Conservation (phyloP, 495 filamentous ascomycete genomes). For the Parmelia sp. region DNA sequence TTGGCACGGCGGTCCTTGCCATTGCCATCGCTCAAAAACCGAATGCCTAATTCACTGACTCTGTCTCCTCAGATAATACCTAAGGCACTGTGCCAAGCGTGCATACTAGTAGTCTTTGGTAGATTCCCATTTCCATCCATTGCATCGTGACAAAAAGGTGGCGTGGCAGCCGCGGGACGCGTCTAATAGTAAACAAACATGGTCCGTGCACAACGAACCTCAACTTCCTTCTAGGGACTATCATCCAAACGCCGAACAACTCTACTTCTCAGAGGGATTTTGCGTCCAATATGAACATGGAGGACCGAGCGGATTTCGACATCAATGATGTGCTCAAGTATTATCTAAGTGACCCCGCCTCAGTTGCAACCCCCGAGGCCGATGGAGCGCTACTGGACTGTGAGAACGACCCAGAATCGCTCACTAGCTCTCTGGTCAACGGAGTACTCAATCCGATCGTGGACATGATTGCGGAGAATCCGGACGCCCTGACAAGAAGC, state of each 20-base stretch:
- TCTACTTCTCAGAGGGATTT: neutral
- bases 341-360: constrained; percentile 85
- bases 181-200: constrained; percentile 25
- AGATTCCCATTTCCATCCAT: too few species aligned
- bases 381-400: constrained; percentile 79
- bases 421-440: constrained; percentile 71
- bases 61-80: neutral
- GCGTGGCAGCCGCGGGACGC: constrained; percentile 21
- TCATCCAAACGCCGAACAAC: neutral
- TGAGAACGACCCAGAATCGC: constrained; percentile 82
- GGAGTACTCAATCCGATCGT: constrained; percentile 84
- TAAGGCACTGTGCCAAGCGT: neutral
- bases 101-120: neutral
- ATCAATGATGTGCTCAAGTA: constrained; percentile 92
- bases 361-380: constrained; percentile 80
- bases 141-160: too few species aligned
- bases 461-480: constrained; percentile 85
- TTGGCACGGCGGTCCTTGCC: constrained; percentile 2
- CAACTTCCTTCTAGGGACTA: neutral
- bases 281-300: neutral
- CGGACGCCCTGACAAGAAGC: constrained; percentile 73
- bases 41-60: neutral
- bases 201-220: constrained; percentile 23
- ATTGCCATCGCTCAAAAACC: constrained; percentile 2
- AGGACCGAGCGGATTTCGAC: constrained; percentile 68